Base-by-base conservation (phyloP, 768 basidiomycete species). In the Boletus subparvulus region DNA sequence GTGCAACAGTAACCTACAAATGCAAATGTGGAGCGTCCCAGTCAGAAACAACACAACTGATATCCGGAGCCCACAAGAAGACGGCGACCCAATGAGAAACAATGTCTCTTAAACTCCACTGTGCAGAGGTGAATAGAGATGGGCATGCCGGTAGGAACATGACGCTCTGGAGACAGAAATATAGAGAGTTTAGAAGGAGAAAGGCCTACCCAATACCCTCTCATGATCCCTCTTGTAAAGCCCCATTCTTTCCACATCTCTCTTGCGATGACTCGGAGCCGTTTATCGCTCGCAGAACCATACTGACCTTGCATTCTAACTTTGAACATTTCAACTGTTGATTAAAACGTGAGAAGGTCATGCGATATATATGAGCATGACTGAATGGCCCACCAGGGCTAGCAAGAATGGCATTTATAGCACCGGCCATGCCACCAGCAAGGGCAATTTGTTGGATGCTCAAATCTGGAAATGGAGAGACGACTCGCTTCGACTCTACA, bases 231-330 rank as follows among this genome's bases (percentile, higher is more conserved):
- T 60, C 85, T 80, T 52, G 84, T 75, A 59, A 98, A 86, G 0
- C 97, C 96, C 81, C 88, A 94, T 58, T 92, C 76, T 32, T 67
- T 72, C 88, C 92, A 97, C 87, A 94, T 92, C 61, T 95, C 94
- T 21, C 74, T 76, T 16, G 83, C 83, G 10, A 98, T 80, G 9
- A 75, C 79, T 36, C 87, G 75, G 28, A 99, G 77, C 40, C 83
- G 81, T 71, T 95, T 88, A 69, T 98, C 94, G 10, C 81, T 79
- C 13, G 83, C 78, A 4, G 78, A 80, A 12, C 95, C 96, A 63
- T 97, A 96, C 69, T 98, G 92, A 8, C 90, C 94, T 73, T 97
- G 95, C 96, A 97, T 97, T 17, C 92, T 83, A 30, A 98, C 92
- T 74, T 99, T 98, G 78, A 98, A 98, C 90, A 98, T 92, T 74